These are phyloP conservation scores for Colletotrichum tamarilloi DNA, from an alignment of 2,329 filamentous ascomycete species.

Conservation along the genomic window DNA sequence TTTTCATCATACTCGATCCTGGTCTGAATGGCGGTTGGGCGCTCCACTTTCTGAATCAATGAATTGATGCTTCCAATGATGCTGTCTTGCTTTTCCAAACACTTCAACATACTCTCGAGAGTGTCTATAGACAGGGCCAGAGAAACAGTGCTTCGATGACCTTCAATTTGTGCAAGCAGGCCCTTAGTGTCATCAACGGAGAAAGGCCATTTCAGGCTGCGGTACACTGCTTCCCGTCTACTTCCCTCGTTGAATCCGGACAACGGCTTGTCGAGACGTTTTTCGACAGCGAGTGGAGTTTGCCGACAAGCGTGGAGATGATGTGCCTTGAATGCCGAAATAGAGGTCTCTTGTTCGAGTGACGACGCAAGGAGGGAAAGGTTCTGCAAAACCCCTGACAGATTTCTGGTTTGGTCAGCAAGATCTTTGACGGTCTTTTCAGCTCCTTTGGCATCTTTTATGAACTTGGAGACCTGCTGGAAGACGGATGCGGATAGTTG, in stretches of 20 bases:
- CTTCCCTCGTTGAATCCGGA: neutral
- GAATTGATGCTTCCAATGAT: neutral
- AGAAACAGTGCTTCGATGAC: neutral
- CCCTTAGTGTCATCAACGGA: neutral
- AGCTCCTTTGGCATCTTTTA: neutral
- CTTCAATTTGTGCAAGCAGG: neutral
- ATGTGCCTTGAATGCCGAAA: neutral
- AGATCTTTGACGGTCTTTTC: neutral
- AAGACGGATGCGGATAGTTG: neutral
- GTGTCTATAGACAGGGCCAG: neutral
- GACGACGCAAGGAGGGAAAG: neutral
- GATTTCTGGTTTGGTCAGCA: neutral
- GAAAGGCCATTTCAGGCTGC: constrained; percentile 3
- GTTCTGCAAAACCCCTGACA: neutral
- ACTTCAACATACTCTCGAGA: neutral
- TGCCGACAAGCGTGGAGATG: neutral
- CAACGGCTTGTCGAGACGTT: neutral
- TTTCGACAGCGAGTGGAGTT: neutral
- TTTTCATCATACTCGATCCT: neutral
- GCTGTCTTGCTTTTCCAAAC: neutral
- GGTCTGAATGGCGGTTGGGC: neutral
- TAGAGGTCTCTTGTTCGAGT: neutral
- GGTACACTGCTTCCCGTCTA: neutral
- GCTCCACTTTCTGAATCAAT: neutral
- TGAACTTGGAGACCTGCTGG: neutral